Conservation (phyloP, 306 rosid genomes). For the peach (Prunus persica) region DNA sequence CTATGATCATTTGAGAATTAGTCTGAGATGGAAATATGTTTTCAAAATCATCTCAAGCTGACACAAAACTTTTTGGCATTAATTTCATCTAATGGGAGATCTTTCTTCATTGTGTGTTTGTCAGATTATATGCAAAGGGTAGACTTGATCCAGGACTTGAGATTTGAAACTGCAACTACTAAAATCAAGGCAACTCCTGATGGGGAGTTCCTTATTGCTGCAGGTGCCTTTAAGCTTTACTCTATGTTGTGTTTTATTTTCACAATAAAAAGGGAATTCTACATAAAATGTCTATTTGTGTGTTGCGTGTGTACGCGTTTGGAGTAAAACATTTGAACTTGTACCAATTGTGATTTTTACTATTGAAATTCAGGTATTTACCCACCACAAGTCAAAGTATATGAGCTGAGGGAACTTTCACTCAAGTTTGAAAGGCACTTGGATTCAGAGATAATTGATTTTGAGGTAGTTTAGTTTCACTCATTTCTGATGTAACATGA, state of each 20-base stretch:
- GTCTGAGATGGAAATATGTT: not conserved
- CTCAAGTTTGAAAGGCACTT: constrained; percentile 92
- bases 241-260: not conserved
- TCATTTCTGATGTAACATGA: not conserved
- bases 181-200: constrained; percentile 85
- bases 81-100: not conserved
- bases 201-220: constrained; percentile 78
- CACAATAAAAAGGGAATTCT: not conserved
- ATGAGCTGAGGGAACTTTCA: constrained; percentile 73
- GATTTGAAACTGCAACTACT: constrained; percentile 77
- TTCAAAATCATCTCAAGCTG: not conserved
- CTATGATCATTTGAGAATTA: not conserved
- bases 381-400: constrained; percentile 92
- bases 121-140: constrained; percentile 68
- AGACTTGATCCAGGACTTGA: constrained; percentile 72
- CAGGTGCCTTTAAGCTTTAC: constrained; percentile 45
- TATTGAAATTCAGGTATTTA: constrained; percentile 63
- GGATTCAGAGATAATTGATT: constrained; percentile 86
- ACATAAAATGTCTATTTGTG: not conserved
- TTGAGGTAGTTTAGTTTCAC: constrained; percentile 54
- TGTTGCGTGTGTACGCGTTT: not conserved
- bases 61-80: not conserved
- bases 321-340: not conserved
- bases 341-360: not conserved
- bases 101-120: not conserved